Base-by-base conservation (phyloP, 768 basidiomycete species). In the Lactarius psammicola region DNA sequence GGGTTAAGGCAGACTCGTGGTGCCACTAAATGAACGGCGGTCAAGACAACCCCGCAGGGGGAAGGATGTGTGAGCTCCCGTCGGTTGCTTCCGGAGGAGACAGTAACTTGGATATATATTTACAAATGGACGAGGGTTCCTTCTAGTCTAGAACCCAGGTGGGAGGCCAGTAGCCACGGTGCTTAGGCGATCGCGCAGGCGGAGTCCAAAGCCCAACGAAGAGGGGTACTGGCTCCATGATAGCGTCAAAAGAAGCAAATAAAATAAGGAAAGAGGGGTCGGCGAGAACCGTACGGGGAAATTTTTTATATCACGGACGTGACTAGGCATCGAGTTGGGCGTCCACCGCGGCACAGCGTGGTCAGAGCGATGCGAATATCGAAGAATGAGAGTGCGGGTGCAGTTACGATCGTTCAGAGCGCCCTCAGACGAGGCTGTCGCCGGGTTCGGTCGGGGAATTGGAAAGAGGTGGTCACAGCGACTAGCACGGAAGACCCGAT, bases 111-210 rank as follows among this genome's bases (percentile, higher is more conserved):
- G 31, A 36, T 7, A 30, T 18, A 58, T 63, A 63, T 58, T 34
- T 56, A 63, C 44, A 62, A 56, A 62, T 44, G n/a, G 56, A 54
- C 28, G 40, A 30, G 33, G 44, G 62, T 34, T 23, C 62, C 38
- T 62, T 63, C 56, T 63, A 56, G 55, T 63, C 56, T 63, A 46
- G 56, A 63, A 58, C 44, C 20, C 46, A 51, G 26, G 46, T 20
- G 46, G 42, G 56, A 30, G 11, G 26, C 46, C 46, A 51, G 46
- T 30, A n/a, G 62, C 28, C 62, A 63, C 28, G 62, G 56, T 36
- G 56, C 44, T 57, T 63, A 58, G 44, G 56, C 62, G 62, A 58
- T 63, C 62, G 56, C 26, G 31, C 46, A 7, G n/a, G 62, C 56
- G 62, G 62, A 58, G 56, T 58, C 56, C 33, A 56, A 62, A 51